Evolutionary conservation across 2,329 filamentous ascomycete genomes (phyloP).

Genomic region (Tetracladium maxilliforme): DNA sequence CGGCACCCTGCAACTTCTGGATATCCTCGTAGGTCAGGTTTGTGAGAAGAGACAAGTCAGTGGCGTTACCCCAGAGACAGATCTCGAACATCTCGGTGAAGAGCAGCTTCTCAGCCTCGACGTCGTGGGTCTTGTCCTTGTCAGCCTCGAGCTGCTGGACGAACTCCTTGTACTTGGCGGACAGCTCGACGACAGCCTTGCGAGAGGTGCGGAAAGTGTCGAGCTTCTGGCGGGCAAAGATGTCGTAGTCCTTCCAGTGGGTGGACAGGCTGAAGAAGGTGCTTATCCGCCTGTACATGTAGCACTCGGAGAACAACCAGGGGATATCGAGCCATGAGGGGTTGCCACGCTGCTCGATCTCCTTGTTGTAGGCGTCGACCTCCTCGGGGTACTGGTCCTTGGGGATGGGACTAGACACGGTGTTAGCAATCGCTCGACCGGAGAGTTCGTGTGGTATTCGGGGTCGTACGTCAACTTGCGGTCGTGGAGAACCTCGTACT

Average conservation of each 20-base stretch:
- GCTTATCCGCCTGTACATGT: conserved; percentile 77
- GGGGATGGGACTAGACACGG: neutral
- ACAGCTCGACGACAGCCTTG: conserved; percentile 70
- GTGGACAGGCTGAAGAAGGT: conserved; percentile 62
- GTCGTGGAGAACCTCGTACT: conserved; percentile 92
- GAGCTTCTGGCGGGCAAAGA: conserved; percentile 83
- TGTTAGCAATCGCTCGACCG: neutral
- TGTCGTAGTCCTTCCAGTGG: conserved; percentile 82
- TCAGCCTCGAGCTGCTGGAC: conserved; percentile 46
- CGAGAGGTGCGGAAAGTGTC: conserved; percentile 85
- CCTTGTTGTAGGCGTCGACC: conserved; percentile 70
- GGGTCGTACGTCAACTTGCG: conserved; percentile 59
- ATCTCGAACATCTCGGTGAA: conserved; percentile 94
- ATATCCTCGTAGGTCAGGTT: conserved; percentile 90
- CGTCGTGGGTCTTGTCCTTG: conserved; percentile 35
- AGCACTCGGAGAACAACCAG: conserved; percentile 91
- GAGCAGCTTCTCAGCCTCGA: conserved; percentile 59
- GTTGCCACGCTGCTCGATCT: conserved; percentile 59
- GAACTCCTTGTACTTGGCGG: conserved; percentile 63
- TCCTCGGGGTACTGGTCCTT: conserved; percentile 34
- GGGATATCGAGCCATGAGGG: conserved; percentile 72
- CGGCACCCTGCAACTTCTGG: conserved; percentile 83
- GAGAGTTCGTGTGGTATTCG: neutral
- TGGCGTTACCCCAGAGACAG: conserved; percentile 94
- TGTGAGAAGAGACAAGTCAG: conserved; percentile 81